Conservation (phyloP, 2,329 filamentous ascomycete species). For the Tolypocladium pustulatum region DNA sequence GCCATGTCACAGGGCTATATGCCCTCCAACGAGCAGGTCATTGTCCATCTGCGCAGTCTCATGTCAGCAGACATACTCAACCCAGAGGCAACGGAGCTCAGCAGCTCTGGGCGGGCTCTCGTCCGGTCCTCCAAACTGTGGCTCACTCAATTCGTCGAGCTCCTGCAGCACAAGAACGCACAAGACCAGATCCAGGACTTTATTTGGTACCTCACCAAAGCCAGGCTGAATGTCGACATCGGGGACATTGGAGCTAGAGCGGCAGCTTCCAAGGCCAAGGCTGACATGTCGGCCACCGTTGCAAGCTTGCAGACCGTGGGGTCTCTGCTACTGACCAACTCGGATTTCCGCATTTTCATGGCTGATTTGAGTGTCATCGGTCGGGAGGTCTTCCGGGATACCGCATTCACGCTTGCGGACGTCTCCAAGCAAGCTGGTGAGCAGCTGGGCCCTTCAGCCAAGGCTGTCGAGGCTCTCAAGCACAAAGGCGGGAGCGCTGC, state of each 20-base stretch:
- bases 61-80: slow-evolving; percentile 71
- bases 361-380: slow-evolving; percentile 70
- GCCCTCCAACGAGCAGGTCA: slow-evolving; percentile 79
- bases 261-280: slow-evolving; percentile 18
- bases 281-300: slow-evolving; percentile 41
- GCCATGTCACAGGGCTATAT: slow-evolving; percentile 78
- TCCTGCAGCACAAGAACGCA: slow-evolving; percentile 72
- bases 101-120: slow-evolving; percentile 64
- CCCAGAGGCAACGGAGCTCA: slow-evolving; percentile 57
- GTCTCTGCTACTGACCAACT: slow-evolving; percentile 77
- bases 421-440: slow-evolving; percentile 67
- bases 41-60: slow-evolving; percentile 69
- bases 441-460: slow-evolving; percentile 56
- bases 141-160: slow-evolving; percentile 70
- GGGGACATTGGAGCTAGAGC: slow-evolving; percentile 17
- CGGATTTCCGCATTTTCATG: slow-evolving; percentile 80
- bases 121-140: slow-evolving; percentile 62
- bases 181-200: slow-evolving; percentile 85
- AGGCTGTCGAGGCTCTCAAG: slow-evolving; percentile 42
- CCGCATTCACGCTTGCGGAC: slow-evolving; percentile 66
- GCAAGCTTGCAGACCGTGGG: slow-evolving; percentile 75
- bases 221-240: slow-evolving; percentile 41
- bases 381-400: slow-evolving; percentile 78
- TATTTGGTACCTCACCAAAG: slow-evolving; percentile 71
- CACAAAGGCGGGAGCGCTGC: slow-evolving; percentile 18